Base-by-base conservation (phyloP, 257 asterid species). In the Avicennia marina region DNA sequence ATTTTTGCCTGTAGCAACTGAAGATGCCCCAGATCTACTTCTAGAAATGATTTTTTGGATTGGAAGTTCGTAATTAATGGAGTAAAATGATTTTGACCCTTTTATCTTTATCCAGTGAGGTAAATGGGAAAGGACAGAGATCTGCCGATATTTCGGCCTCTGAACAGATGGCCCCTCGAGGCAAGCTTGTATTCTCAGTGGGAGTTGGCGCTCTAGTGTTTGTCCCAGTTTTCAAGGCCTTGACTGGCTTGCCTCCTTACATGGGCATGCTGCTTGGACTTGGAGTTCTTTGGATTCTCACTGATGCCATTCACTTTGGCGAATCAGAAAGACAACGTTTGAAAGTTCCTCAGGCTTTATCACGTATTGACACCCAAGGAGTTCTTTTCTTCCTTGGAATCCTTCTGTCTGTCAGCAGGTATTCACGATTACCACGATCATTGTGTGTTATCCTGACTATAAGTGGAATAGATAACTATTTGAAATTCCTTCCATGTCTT, bases 311-410 rank as follows among this genome's bases (percentile, higher is more conserved):
- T 72, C 98, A 93, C 78, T 89, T 73, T 41, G 98, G 98, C 39
- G 98, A 83, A 80, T 75, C 95, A 0, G 97, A 86, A 74, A 82
- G 87, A 66, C 94, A 82, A 45, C 75, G 59, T 3, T 70, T 93
- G 59, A 93, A 93, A 86, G 95, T 93, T 38, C 97, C 97, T n/a
- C 95, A 93, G 64, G 98, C 97, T 69, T 76, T 93, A 67, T 93
- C 97, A 17, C 84, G 98, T 55, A 89, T 93, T 21, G 97, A 93
- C 77, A 86, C 98, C 60, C 97, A 93, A 75, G 97, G 97, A 74
- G 95, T 76, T 59, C 95, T 93, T 53, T 93, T 91, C 77, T 93
- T 89, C 83, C 98, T 93, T n/a, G 98, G 98, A 51, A 93, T 93
- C 76, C 95, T 93, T 58, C 80, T 93, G 32, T 93, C 98, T 4